phyloP scores from a whole-genome alignment of 192 early-diverging fungal genomes.

The Geranomyces variabilis region DNA sequence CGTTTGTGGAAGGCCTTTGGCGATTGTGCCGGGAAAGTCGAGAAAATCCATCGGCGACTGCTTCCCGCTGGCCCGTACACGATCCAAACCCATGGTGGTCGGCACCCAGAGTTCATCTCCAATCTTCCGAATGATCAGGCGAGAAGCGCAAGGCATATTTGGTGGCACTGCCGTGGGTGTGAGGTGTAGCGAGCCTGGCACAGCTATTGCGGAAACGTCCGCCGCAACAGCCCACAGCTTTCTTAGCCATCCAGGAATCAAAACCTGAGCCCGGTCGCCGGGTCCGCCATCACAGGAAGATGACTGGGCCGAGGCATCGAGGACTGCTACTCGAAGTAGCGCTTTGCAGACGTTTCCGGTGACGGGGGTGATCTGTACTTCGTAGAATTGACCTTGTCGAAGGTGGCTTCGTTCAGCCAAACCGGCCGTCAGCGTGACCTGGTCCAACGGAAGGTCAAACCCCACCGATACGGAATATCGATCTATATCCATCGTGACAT shows the following conservation, averaged over 20 bases:
- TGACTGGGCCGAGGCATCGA: no score
- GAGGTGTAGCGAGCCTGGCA: neutral
- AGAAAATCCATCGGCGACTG: slow-evolving; percentile 11
- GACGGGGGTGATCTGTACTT: no score
- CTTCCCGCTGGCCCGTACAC: neutral
- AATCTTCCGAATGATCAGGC: neutral
- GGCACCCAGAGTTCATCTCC: neutral
- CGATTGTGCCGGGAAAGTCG: slow-evolving; percentile 9
- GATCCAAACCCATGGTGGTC: slow-evolving; percentile 15
- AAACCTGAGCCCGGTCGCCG: neutral
- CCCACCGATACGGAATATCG: no score
- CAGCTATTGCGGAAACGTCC: neutral
- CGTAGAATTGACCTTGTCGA: no score
- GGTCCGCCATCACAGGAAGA: neutral
- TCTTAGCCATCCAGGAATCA: neutral
- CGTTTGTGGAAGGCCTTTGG: slow-evolving; percentile 2
- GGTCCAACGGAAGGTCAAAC: no score
- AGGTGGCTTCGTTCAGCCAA: no score
- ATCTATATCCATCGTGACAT: no score
- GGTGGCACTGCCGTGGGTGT: neutral
- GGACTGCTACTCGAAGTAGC: no score
- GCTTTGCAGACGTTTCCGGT: no score
- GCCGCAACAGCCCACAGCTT: neutral
- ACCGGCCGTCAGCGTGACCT: no score
- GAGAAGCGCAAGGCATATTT: neutral